A percentile compares a stretch with the other conserved stretches of the same genome.
phyloP scores from a whole-genome alignment of 345 rosid genomes.

The Pistacia atlantica region DNA sequence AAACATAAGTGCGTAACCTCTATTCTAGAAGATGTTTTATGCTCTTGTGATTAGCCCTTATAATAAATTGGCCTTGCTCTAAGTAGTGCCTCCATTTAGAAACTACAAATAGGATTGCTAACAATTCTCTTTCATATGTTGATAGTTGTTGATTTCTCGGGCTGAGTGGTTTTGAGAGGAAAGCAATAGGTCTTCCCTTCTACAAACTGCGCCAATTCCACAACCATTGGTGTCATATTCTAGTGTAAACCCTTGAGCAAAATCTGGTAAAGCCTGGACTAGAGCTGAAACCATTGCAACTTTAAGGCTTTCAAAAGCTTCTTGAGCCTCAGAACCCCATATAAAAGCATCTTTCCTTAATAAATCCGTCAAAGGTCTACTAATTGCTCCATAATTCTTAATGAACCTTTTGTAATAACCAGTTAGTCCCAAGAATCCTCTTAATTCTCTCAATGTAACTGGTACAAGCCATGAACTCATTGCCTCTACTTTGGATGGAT shows the following conservation, averaged over 20 bases:
- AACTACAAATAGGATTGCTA: too few relatives aligned
- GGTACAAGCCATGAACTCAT: background rate
- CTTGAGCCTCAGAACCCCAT: background rate
- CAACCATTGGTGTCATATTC: background rate
- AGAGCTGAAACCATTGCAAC: background rate
- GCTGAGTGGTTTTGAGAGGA: too few relatives aligned
- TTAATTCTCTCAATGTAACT: background rate
- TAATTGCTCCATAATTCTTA: background rate
- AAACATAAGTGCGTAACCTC: too few relatives aligned
- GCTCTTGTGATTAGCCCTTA: too few relatives aligned
- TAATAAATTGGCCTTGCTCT: too few relatives aligned
- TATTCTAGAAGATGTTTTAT: too few relatives aligned
- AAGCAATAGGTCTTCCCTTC: background rate
- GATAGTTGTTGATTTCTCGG: too few relatives aligned
- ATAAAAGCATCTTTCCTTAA: background rate
- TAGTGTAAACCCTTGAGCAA: background rate
- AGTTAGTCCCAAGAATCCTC: background rate
- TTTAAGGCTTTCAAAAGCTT: background rate
- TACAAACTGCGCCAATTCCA: background rate
- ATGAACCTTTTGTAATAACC: background rate
- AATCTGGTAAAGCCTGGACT: background rate
- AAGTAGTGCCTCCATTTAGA: too few relatives aligned
- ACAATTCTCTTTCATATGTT: too few relatives aligned
- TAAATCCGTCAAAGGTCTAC: background rate
- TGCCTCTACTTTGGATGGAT: background rate